Evolutionary conservation across 2,329 filamentous ascomycete genomes (phyloP).

Genomic region (Whalleya microplaca): DNA sequence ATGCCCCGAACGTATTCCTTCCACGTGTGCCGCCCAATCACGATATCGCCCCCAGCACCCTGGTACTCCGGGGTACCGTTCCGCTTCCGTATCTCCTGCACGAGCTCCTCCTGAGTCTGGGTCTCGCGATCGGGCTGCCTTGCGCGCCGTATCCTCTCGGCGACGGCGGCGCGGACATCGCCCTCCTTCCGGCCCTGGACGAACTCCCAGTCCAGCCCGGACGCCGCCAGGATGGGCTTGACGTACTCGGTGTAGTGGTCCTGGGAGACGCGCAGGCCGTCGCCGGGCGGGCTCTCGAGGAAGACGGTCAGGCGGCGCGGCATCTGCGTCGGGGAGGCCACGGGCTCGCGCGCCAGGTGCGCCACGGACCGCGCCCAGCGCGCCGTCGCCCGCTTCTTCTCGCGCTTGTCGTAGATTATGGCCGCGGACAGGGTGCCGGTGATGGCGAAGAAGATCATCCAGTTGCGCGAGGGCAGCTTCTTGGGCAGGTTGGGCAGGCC

Average conservation of each 20-base stretch:
- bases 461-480: conserved; percentile 91
- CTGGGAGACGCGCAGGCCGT: conserved; percentile 81
- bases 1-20: conserved; percentile 94
- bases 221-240: conserved; percentile 88
- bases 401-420: conserved; percentile 87
- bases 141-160: conserved; percentile 80
- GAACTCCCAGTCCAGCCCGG: conserved; percentile 94
- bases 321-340: conserved; percentile 70
- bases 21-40: conserved; percentile 92
- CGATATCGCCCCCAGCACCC: conserved; percentile 79
- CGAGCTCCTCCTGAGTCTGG: conserved; percentile 60
- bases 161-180: conserved; percentile 85
- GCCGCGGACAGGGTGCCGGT: conserved; percentile 77
- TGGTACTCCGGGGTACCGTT: conserved; percentile 72
- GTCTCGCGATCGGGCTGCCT: conserved; percentile 58
- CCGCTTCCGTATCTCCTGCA: conserved; percentile 66
- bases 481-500: conserved; percentile 83
- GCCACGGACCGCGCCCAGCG: conserved; percentile 88
- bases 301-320: conserved; percentile 86
- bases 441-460: conserved; percentile 91
- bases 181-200: conserved; percentile 90
- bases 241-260: conserved; percentile 97
- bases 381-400: conserved; percentile 82
- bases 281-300: conserved; percentile 82
- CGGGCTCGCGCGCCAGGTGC: conserved; percentile 76